Conservation (phyloP, 2,329 filamentous ascomycete genomes). For the Ophiostoma perfectum region DNA sequence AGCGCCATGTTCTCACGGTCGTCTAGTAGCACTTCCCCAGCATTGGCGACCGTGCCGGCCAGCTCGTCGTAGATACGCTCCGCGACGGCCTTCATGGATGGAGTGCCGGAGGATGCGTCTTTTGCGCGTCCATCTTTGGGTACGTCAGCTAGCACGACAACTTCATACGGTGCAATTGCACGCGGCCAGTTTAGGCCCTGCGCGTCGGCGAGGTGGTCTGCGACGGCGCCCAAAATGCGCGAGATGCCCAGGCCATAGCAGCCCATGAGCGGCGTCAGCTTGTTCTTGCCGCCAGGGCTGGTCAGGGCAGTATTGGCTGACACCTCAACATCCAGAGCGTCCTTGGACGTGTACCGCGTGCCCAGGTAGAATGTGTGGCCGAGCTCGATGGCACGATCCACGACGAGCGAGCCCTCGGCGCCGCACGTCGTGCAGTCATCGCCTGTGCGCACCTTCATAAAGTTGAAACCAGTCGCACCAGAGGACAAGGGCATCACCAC, state of each 20-base stretch:
- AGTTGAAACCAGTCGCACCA: constrained; percentile 45
- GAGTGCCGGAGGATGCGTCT: no score
- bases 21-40: constrained; percentile 57
- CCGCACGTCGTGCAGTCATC: constrained; percentile 69
- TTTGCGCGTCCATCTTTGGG: neutral
- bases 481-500: neutral
- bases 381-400: constrained; percentile 75
- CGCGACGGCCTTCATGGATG: constrained; percentile 41
- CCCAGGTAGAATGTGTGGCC: constrained; percentile 95
- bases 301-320: constrained; percentile 26
- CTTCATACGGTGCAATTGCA: constrained; percentile 78
- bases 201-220: constrained; percentile 65
- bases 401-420: constrained; percentile 51
- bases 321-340: constrained; percentile 58
- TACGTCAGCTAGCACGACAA: constrained; percentile 51
- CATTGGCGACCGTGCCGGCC: constrained; percentile 15
- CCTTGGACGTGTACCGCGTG: constrained; percentile 65
- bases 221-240: constrained; percentile 80
- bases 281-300: constrained; percentile 24
- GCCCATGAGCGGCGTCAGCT: constrained; percentile 65
- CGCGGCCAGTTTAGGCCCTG: constrained; percentile 83
- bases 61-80: constrained; percentile 61
- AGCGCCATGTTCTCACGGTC: constrained; percentile 64
- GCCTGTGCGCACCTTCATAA: constrained; percentile 60
- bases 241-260: constrained; percentile 95